These are phyloP conservation scores for Edaphochlamys debaryana DNA, from an alignment of 139 green algal genomes.

Conservation along the genomic window DNA sequence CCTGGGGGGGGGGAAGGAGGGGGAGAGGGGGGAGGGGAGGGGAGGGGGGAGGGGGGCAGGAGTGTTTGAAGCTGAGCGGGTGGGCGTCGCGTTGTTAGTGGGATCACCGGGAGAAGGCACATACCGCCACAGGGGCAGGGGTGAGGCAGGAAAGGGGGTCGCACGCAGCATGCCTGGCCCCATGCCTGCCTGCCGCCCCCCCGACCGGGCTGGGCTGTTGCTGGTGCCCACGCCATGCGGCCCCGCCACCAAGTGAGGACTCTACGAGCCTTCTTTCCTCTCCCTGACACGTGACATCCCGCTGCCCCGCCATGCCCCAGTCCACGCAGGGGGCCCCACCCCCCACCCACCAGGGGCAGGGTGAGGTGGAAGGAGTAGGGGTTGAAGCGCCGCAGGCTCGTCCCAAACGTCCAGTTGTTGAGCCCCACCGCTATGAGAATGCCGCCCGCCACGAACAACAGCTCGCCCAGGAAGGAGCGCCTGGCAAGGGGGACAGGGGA, in stretches of 20 bases:
- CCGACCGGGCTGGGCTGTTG: not conserved
- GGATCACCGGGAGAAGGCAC: no score
- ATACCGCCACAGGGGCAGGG: no score
- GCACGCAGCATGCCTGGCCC: not conserved
- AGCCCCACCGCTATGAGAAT: not conserved
- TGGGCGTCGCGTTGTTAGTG: not conserved
- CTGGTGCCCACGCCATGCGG: no score
- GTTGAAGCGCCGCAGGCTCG: slow-evolving; percentile 32
- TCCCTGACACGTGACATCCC: not conserved
- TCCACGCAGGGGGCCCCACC: not conserved
- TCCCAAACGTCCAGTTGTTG: slow-evolving; percentile 19
- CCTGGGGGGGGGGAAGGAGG: not conserved
- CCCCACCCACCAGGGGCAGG: not conserved
- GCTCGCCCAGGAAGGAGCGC: slow-evolving; percentile 10
- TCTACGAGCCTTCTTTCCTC: no score
- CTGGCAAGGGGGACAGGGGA: not conserved
- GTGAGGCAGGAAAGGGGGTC: no score
- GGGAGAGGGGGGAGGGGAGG: not conserved
- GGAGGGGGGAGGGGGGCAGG: no score
- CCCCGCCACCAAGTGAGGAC: no score
- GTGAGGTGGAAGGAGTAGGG: slow-evolving; percentile 28
- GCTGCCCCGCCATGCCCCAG: not conserved
- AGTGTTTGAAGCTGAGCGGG: not conserved
- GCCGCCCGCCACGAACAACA: slow-evolving; percentile 30
- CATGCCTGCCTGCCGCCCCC: not conserved